Evolutionary conservation across 768 basidiomycete genomes (phyloP).

Genomic region (Rhodotorula taiwanensis): DNA sequence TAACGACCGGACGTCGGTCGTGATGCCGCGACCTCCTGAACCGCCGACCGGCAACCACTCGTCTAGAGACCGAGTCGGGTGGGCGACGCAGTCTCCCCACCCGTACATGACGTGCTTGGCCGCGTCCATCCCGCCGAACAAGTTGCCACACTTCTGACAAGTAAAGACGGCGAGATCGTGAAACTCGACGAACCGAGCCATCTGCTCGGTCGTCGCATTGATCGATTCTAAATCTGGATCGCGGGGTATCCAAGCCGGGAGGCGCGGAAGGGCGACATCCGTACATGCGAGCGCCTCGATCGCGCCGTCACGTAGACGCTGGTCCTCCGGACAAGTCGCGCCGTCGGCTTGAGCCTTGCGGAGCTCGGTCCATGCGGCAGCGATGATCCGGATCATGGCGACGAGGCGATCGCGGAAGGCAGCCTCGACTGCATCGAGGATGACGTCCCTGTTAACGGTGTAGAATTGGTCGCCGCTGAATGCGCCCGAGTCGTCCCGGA

Average conservation of each 20-base stretch:
- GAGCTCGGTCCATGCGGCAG: not conserved
- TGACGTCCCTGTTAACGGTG: not conserved
- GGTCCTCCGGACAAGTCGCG: too few species aligned
- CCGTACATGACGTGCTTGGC: not conserved
- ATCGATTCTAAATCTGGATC: not conserved
- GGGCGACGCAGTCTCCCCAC: too few species aligned
- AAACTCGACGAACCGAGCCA: conserved; percentile 3
- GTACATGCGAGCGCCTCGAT: not conserved
- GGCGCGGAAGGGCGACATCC: conserved; percentile 3
- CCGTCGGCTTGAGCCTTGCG: not conserved
- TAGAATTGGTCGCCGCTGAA: not conserved
- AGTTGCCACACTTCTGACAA: not conserved
- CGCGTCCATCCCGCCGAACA: not conserved
- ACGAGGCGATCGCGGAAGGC: conserved; percentile 2
- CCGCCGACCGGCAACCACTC: too few species aligned
- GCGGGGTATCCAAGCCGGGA: conserved; percentile 24
- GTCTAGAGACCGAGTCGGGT: too few species aligned
- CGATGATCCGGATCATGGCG: not conserved
- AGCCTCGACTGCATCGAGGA: not conserved
- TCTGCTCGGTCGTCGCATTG: conserved; percentile 14
- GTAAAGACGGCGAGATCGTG: not conserved
- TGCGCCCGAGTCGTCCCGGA: not conserved
- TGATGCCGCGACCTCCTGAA: not conserved
- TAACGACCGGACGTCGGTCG: too few species aligned
- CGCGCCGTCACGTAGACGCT: too few species aligned